Evolutionary conservation across 2,329 filamentous ascomycete genomes (phyloP), one percentile per base, ranked within the genome.

Genomic region (Aureobasidium musti): DNA sequence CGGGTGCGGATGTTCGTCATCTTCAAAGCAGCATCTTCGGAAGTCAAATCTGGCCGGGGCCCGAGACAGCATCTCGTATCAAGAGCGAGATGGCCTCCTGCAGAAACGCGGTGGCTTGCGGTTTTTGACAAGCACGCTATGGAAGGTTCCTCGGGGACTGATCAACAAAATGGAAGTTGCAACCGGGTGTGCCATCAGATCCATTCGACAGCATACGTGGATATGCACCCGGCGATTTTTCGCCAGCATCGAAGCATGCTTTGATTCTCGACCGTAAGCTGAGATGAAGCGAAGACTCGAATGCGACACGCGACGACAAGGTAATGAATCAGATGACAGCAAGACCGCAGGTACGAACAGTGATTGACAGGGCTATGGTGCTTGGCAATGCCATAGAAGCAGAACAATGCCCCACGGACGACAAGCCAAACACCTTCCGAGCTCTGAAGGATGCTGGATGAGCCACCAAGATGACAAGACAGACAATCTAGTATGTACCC

Each of bases 91-190:
- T 28, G 41, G 26, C n/a, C 43, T 23, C 11, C n/a, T 61, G 57
- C 57, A 50, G 30, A 49, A 33, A 47, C 45, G 14, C 17, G 5
- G 57, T 49, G 59, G 59, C 59, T 63, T 50, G 28, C 59, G 45
- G 45, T 33, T 63, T 37, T 35, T 63, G 45, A 63, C 59, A 63
- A 50, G 59, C 59, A 41, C 43, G 59, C 57, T 61, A 63, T 63
- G 59, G 23, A 63, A 63, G 33, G 59, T 50, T 63, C 33, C 30
- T 50, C 21, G n/a, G 10, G n/a, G 1, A 13, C 13, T 3, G 53
- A 56, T 21, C 4, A 37, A 14, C 37, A 35, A 10, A 45, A 59
- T 21, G 45, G 59, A 26, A 52, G 59, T 23, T 33, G 35, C 43
- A 63, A 28, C 59, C 59, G 59, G 19, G 45, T 21, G 26, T 47